Base-by-base conservation (phyloP, 345 rosid genomes). In the Rhodamnia rubescens region DNA sequence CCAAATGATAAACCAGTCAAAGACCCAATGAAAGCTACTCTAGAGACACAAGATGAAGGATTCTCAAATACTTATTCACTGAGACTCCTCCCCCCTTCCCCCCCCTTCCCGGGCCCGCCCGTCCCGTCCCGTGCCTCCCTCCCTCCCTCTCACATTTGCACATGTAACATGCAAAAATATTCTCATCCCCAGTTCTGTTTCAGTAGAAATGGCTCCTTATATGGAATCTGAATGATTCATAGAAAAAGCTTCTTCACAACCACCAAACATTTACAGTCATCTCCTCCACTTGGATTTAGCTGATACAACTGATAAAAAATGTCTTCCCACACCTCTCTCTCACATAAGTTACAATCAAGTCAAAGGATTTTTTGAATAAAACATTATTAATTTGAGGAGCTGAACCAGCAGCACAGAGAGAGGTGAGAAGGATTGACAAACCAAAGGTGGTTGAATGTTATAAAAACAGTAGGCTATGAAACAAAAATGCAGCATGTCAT, bases 1-100 rank as follows among this genome's bases (percentile, higher is more conserved):
- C 81, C 88, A 92, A 80, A 74, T 87, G 83, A 85, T 69, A 54
- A 51, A 69, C 57, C n/a, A 57, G 54, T 81, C 75, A 55, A 40
- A 40, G 44, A 47, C 22, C 75, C 22, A 64, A 36, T 6, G 5
- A 36, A 54, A 49, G 59, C 26, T 49, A 57, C 13, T 53, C 27
- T 7, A 69, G 78, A 69, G 78, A 32, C 47, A 69, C 36, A 32
- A 55, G 12, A 21, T 54, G 8, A 18, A 54, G 18, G 56, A 54
- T 21, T 20, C 24, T 54, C 56, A 20, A 54, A 54, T 18, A 54
- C 20, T 54, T 54, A 21, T 18, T 54, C 56, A 54, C 56, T 6
- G 56, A 20, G 56, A 54, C 22, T 7, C 10, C 20, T 24, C 21
- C 27, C 13, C 15, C 44, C 54, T 4, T 24, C 21, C 22, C 14